Conservation (phyloP, 495 filamentous ascomycete genomes). For the Daldinia bambusicola region DNA sequence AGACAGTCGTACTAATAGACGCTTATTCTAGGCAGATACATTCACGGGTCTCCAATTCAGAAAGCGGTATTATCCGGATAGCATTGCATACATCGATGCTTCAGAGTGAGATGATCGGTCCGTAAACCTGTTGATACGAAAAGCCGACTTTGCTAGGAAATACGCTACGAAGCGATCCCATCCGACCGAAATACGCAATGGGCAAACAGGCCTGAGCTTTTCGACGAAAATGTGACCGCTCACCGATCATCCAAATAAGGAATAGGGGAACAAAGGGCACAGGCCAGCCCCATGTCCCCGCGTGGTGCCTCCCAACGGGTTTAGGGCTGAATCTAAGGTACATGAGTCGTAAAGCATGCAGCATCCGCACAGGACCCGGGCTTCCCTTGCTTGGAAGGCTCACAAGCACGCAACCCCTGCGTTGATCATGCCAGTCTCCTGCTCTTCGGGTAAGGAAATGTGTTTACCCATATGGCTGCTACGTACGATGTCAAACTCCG, state of each 20-base stretch:
- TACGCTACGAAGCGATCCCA: constrained; percentile 22
- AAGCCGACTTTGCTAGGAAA: constrained; percentile 21
- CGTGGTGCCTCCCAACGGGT: constrained; percentile 38
- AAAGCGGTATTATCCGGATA: constrained; percentile 1
- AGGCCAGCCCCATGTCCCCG: constrained; percentile 34
- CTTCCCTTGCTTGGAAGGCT: constrained; percentile 29
- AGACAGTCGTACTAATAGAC: neutral
- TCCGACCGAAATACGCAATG: constrained; percentile 28
- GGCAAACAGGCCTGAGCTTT: constrained; percentile 11
- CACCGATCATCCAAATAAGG: constrained; percentile 39
- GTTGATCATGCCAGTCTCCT: constrained; percentile 38
- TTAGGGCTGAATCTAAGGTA: constrained; percentile 45
- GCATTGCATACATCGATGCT: constrained; percentile 1
- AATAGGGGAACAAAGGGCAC: constrained; percentile 9
- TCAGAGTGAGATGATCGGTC: constrained; percentile 25
- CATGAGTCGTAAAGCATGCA: constrained; percentile 24
- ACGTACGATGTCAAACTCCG: neutral
- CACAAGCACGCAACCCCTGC: constrained; percentile 34
- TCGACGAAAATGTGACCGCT: constrained; percentile 32
- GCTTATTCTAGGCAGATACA: constrained; percentile 37
- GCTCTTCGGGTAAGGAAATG: constrained; percentile 32
- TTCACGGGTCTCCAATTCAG: constrained; percentile 16
- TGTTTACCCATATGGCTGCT: constrained; percentile 21
- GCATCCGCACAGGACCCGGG: constrained; percentile 12
- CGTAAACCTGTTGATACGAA: constrained; percentile 18